Percentiles rank a stretch among this genome's conserved stretches.
These are phyloP conservation scores for Kockiozyma suomiensis DNA, from an alignment of 805 yeast genomes.

Conservation along the genomic window DNA sequence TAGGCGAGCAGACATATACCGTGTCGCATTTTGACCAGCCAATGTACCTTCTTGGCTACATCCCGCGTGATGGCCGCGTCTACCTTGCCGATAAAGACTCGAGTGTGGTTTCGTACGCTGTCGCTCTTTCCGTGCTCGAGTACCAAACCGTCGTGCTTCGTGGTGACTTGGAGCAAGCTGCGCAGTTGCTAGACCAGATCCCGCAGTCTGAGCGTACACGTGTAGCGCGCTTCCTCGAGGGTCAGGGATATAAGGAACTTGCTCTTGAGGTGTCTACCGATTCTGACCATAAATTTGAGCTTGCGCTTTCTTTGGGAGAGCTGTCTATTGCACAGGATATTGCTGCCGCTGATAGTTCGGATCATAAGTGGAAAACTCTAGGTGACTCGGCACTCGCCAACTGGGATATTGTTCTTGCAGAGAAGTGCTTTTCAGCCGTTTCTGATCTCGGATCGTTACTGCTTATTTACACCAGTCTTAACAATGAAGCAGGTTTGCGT, in stretches of 20 bases:
- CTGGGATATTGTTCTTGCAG: conserved; percentile 83
- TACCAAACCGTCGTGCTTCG: conserved; percentile 94
- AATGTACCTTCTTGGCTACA: conserved; percentile 83
- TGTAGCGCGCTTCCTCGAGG: conserved; percentile 89
- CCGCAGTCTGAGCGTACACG: conserved; percentile 68
- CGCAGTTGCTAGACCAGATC: conserved; percentile 57
- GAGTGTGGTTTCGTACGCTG: conserved; percentile 75
- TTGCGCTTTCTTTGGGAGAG: conserved; percentile 76
- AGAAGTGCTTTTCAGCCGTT: conserved; percentile 74
- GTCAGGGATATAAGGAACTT: conserved; percentile 82
- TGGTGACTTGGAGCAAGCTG: conserved; percentile 88
- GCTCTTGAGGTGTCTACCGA: conserved; percentile 85
- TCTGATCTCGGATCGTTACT: conserved; percentile 80
- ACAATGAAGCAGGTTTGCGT: conserved; percentile 61
- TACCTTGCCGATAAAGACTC: conserved; percentile 91
- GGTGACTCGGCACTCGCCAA: conserved; percentile 82
- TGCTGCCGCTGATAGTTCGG: conserved; percentile 51
- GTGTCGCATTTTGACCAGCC: conserved; percentile 90
- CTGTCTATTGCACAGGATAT: conserved; percentile 71
- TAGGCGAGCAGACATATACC: conserved; percentile 90
- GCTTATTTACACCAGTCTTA: conserved; percentile 79
- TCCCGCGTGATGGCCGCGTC: conserved; percentile 85
- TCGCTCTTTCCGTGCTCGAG: conserved; percentile 85
- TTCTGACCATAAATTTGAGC: conserved; percentile 86
- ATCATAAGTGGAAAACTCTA: conserved; percentile 83